Percentiles rank a stretch among this genome's conserved stretches.
These are phyloP conservation scores for Salix caprea DNA, from an alignment of 345 rosid genomes.

Conservation along the genomic window DNA sequence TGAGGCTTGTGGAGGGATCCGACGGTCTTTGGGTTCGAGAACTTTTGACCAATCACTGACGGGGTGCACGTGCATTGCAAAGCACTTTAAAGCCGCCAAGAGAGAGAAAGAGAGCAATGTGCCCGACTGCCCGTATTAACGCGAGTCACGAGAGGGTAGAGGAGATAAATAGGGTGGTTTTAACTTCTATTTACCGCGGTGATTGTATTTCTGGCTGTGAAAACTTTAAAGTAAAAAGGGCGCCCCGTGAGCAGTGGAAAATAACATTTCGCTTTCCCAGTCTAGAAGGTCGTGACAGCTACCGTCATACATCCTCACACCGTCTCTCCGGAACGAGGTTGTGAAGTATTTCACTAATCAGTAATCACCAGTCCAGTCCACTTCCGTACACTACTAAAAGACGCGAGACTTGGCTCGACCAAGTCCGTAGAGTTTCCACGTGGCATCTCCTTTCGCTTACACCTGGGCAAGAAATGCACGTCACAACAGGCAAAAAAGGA, in stretches of 20 bases:
- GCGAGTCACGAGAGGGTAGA: not conserved
- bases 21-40: not conserved
- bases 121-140: not conserved
- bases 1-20: not conserved
- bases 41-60: not conserved
- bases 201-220: not conserved
- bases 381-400: not conserved
- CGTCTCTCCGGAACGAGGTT: not conserved
- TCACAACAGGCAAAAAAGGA: not conserved
- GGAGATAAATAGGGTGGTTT: not conserved
- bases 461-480: not conserved
- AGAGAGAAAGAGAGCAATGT: not conserved
- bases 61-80: not conserved
- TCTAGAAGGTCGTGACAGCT: not conserved
- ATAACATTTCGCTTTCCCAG: not conserved
- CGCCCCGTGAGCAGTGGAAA: conserved; percentile 9
- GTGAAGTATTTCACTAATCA: not conserved
- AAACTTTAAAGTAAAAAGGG: not conserved
- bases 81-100: not conserved
- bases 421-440: not conserved
- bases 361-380: not conserved
- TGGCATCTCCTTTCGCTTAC: not conserved
- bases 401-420: not conserved
- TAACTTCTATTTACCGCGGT: not conserved
- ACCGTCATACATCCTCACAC: not conserved